Conservation (phyloP, 257 asterid genomes). For the Solanum lignicaule region DNA sequence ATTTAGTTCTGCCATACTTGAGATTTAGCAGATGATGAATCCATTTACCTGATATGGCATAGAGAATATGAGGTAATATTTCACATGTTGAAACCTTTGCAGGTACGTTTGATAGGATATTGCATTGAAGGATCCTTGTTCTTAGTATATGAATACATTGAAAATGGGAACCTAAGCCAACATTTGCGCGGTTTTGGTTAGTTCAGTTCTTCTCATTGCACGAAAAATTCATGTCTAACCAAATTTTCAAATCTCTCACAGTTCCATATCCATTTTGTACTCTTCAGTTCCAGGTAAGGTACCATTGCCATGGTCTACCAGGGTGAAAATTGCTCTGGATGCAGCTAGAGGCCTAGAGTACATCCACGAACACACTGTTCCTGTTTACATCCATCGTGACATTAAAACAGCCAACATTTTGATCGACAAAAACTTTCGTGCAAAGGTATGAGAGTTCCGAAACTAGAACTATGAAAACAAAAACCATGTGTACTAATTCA, state of each 20-base stretch:
- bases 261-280: neutral
- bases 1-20: neutral
- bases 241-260: neutral
- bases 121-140: slow-evolving; percentile 68
- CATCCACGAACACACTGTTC: slow-evolving; percentile 90
- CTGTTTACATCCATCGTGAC: slow-evolving; percentile 78
- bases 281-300: slow-evolving; percentile 24
- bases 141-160: slow-evolving; percentile 77
- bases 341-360: slow-evolving; percentile 95
- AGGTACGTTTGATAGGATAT: slow-evolving; percentile 85
- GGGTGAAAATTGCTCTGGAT: slow-evolving; percentile 84
- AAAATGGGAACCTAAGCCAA: slow-evolving; percentile 78
- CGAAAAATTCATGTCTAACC: neutral
- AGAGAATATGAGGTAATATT: neutral
- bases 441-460: slow-evolving; percentile 36
- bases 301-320: slow-evolving; percentile 55
- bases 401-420: slow-evolving; percentile 74
- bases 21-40: neutral
- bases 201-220: neutral
- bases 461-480: neutral
- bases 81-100: neutral
- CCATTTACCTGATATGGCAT: neutral
- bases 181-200: slow-evolving; percentile 70
- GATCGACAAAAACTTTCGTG: slow-evolving; percentile 63
- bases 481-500: neutral